These are phyloP conservation scores for Dioszegia aurantiaca DNA, from an alignment of 768 basidiomycete genomes.

Conservation along the genomic window DNA sequence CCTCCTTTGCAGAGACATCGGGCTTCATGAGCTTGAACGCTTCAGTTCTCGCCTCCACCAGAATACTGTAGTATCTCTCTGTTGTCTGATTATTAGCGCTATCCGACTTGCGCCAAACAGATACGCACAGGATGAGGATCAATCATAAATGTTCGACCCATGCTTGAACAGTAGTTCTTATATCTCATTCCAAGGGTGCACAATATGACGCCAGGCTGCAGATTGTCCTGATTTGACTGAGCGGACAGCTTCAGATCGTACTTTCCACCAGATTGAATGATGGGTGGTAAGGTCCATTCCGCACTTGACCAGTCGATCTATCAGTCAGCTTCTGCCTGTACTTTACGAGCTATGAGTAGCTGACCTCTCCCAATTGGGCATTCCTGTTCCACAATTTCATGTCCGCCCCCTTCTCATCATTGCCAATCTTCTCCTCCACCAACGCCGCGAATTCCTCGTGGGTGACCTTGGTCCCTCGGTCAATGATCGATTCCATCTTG, in stretches of 20 bases:
- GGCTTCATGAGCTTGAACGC: slow-evolving; percentile 74
- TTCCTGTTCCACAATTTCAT: slow-evolving; percentile 80
- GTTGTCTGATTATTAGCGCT: slow-evolving; percentile 64
- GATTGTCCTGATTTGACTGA: slow-evolving; percentile 75
- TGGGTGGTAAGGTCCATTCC: slow-evolving; percentile 92
- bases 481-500: slow-evolving; percentile 84
- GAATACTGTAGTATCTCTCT: slow-evolving; percentile 78
- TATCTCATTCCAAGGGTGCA: slow-evolving; percentile 85
- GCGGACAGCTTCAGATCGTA: slow-evolving; percentile 87
- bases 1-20: slow-evolving; percentile 69
- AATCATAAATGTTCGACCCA: slow-evolving; percentile 91
- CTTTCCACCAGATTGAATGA: slow-evolving; percentile 88
- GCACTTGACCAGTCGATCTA: slow-evolving; percentile 85
- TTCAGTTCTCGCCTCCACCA: slow-evolving; percentile 74
- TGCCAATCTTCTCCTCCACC: slow-evolving; percentile 83
- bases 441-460: slow-evolving; percentile 76
- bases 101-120: background rate
- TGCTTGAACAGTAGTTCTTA: slow-evolving; percentile 86
- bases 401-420: slow-evolving; percentile 82
- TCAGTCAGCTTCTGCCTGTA: slow-evolving; percentile 8
- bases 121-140: slow-evolving; percentile 74
- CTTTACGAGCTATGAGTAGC: slow-evolving; percentile 41
- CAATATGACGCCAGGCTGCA: slow-evolving; percentile 81
- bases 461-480: slow-evolving; percentile 83
- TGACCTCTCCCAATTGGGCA: slow-evolving; percentile 70